Evolutionary conservation across 108 stramenopile genomes (phyloP), one percentile per base, ranked within the genome.

Genomic region (Stephanodiscus triporus): DNA sequence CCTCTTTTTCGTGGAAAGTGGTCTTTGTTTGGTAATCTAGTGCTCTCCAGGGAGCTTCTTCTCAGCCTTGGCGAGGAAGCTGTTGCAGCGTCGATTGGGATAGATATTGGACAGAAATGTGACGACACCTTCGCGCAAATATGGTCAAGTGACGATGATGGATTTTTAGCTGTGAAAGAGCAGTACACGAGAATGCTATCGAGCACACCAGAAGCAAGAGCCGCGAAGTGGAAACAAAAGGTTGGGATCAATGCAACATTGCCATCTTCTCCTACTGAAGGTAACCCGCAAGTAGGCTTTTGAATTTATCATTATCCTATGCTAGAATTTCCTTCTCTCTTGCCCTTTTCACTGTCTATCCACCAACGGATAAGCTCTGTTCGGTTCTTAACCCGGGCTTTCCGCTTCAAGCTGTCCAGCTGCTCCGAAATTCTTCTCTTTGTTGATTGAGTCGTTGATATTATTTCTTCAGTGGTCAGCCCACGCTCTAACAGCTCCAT

Each of bases 21-120:
- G 94, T 70, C 84, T 17, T 56, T 70, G 49, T 71, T 90, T 29
- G 94, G 94, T 4, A 95, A 95, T 63, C 61, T 84, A 0, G 64
- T 95, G 22, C 69, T 95, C 36, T 86, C 94, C 23, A 82, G 89
- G 29, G 94, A 95, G 76, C 63, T 81, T 27, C 68, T 89, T 17
- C 66, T 91, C 43, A 70, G 77, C 37, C 60, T 88, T 38, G 64
- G 77, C 0, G 81, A 81, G 20, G 80, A 91, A 56, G 82, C 84
- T 14, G 71, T 89, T 13, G 56, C 85, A 32, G 78, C 87, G 9
- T 82, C 76, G 19, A 81, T 71, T 56, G 84, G 83, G 23, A 68
- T 37, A 11, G 54, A 50, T 47, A 51, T 67, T 19, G 80, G 69
- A 43, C 36, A 72, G 20, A 61, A 77, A 27, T n/a, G n/a, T n/a